Base-by-base conservation (phyloP, 2,329 filamentous ascomycete species). In the Diaporthe velutina region DNA sequence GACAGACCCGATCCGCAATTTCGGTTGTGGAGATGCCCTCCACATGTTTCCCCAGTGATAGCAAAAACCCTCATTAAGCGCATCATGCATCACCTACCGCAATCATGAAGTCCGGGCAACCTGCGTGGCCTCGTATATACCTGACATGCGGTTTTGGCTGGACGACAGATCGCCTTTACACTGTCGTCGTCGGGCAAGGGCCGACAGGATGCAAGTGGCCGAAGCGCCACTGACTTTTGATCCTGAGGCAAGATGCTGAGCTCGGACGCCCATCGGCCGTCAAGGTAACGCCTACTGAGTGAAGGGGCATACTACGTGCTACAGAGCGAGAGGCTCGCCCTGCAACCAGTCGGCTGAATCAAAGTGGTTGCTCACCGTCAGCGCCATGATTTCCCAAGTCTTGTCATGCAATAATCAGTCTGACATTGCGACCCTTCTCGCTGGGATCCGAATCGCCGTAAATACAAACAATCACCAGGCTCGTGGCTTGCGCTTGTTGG, bases 81-180 rank as follows among this genome's bases (percentile, higher is more conserved):
- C 61, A 67, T 67, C 22, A 52, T 67, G 45, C 61, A 67, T 10
- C 61, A 52, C 45, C 61, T 38, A 38, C 30, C 28, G 64, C 45
- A 28, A 35, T 38, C 30, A 52, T 17, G 13, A 52, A 52, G 45
- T 35, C 33, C 22, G 38, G 30, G 45, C 45, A 28, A 50, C 42
- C 64, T 67, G 64, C 64, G 64, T 40, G 64, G 64, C 64, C 64
- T 67, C 45, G 64, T 67, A 40, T 52, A 52, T 19, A 52, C 64
- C 64, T 52, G 45, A 38, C 64, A 22, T 35, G 45, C 45, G 22
- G 64, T 35, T 33, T 17, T 67, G 64, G 45, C 19, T 52, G 13
- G 13, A 52, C 17, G 22, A 28, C 30, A 28, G 8, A 28, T 52
- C 60, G 22, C 25, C 60, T 33, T n/a, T n/a, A 17, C 60, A 9